phyloP scores from a whole-genome alignment of 306 rosid genomes.

The Acmispon strigosus region DNA sequence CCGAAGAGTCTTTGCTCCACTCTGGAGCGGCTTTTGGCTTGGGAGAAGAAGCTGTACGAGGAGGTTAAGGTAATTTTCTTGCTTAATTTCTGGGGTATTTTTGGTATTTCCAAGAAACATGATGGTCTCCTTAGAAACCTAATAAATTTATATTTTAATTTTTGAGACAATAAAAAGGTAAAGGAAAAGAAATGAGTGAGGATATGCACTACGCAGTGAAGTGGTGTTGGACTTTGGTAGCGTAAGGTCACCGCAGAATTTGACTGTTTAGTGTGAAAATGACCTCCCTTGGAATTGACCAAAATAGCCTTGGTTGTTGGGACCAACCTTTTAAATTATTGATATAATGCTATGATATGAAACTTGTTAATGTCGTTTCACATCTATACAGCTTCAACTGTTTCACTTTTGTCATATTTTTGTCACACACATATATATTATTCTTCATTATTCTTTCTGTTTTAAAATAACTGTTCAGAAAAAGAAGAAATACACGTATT shows the following conservation, averaged over 20 bases:
- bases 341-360: background rate
- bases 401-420: background rate
- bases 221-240: constrained; percentile 30
- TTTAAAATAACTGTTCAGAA: too few relatives aligned
- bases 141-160: background rate
- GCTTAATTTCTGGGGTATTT: background rate
- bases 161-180: constrained; percentile 22
- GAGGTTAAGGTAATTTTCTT: constrained; percentile 73
- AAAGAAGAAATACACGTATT: too few relatives aligned
- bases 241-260: constrained; percentile 41
- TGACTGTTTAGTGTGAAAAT: constrained; percentile 35
- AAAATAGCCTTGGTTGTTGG: constrained; percentile 26
- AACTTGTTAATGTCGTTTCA: background rate
- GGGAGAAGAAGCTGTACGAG: constrained; percentile 96
- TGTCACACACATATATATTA: too few relatives aligned
- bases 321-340: constrained; percentile 14
- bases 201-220: constrained; percentile 7
- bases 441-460: too few relatives aligned
- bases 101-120: background rate
- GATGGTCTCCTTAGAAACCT: background rate
- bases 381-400: background rate
- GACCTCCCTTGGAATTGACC: constrained; percentile 21
- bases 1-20: constrained; percentile 80
- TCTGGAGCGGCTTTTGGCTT: constrained; percentile 82
- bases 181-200: constrained; percentile 14